These are phyloP conservation scores for Boletus sp. DNA, from an alignment of 768 basidiomycete species.

Conservation along the genomic window DNA sequence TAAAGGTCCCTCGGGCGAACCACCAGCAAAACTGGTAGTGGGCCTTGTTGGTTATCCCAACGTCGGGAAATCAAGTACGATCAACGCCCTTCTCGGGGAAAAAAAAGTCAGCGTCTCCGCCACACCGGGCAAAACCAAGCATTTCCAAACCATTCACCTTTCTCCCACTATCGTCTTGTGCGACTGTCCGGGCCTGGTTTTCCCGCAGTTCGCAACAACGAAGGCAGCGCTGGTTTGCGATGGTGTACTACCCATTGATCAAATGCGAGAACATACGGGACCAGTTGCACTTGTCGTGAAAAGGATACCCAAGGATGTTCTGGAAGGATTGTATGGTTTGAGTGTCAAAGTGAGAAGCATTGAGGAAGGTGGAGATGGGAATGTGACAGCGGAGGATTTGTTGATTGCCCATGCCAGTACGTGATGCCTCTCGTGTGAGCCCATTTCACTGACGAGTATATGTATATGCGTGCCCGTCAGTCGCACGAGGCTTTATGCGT, in stretches of 20 bases:
- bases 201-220: conserved; percentile 97
- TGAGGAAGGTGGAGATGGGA: conserved; percentile 85
- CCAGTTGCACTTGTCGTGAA: conserved; percentile 75
- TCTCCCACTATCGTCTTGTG: conserved; percentile 84
- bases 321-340: conserved; percentile 91
- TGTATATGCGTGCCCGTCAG: conserved; percentile 40
- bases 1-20: conserved; percentile 50
- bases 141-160: conserved; percentile 97
- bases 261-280: conserved; percentile 89
- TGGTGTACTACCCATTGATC: conserved; percentile 96
- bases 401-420: conserved; percentile 89
- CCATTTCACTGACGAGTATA: conserved; percentile 14
- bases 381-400: conserved; percentile 72
- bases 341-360: conserved; percentile 56
- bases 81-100: conserved; percentile 92
- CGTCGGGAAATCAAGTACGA: conserved; percentile 97
- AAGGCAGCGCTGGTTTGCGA: conserved; percentile 96
- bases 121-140: conserved; percentile 98
- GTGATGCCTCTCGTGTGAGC: conserved; percentile 31
- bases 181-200: conserved; percentile 97
- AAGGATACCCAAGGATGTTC: conserved; percentile 73
- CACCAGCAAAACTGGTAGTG: conserved; percentile 65
- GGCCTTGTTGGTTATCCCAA: conserved; percentile 98
- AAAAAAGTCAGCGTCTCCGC: conserved; percentile 98
- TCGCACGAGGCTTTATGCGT: conserved; percentile 88